A percentile compares a stretch with the other conserved stretches of the same genome.
These are phyloP conservation scores for Colletotrichum scovillei DNA, from an alignment of 2,329 filamentous ascomycete species.

Conservation along the genomic window DNA sequence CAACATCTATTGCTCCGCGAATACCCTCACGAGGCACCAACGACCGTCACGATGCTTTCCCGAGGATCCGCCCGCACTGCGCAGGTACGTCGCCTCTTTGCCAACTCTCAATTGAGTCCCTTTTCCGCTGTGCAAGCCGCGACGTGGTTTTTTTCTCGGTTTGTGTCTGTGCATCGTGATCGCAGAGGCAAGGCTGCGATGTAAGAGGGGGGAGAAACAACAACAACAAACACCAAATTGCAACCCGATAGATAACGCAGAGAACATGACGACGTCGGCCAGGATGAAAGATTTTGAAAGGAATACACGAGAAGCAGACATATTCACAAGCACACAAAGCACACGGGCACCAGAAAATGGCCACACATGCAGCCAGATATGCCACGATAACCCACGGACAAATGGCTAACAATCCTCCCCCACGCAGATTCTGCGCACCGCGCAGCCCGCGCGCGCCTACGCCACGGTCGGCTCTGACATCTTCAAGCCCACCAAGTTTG, in stretches of 20 bases:
- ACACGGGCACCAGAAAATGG: constrained; percentile 68
- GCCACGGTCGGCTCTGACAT: constrained; percentile 93
- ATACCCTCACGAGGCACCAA: constrained; percentile 33
- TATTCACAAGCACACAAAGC: constrained; percentile 45
- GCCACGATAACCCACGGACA: constrained; percentile 40
- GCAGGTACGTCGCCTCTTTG: constrained; percentile 60
- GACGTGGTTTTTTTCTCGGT: constrained; percentile 3
- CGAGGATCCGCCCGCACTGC: constrained; percentile 67
- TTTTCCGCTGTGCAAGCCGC: background rate
- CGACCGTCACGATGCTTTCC: constrained; percentile 63
- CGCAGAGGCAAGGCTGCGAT: constrained; percentile 3
- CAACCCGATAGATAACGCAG: background rate
- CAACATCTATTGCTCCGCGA: constrained; percentile 22
- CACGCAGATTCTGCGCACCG: constrained; percentile 61
- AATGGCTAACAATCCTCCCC: constrained; percentile 16
- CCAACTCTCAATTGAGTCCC: constrained; percentile 11
- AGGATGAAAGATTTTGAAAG: background rate
- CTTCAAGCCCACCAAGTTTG: constrained; percentile 99
- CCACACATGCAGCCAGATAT: background rate
- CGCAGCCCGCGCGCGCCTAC: constrained; percentile 67
- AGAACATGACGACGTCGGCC: background rate
- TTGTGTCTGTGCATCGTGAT: background rate
- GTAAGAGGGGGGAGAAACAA: background rate
- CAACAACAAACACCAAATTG: background rate
- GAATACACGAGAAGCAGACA: background rate